Percentiles rank a stretch among this genome's conserved stretches.
phyloP scores from a whole-genome alignment of 305 asterid species.

The Coffea humblotiana region DNA sequence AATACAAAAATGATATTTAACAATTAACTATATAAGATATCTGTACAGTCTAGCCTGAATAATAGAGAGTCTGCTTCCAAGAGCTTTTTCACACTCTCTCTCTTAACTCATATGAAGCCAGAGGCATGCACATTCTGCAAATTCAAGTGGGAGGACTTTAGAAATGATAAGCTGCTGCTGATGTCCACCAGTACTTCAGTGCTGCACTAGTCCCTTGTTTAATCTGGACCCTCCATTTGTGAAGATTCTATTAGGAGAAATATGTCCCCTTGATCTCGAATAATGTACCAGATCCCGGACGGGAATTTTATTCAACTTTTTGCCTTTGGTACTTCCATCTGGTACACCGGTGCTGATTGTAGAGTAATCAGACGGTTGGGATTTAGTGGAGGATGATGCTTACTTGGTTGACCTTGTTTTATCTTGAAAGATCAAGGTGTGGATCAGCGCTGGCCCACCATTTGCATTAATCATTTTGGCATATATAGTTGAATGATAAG shows the following conservation, averaged over 20 bases:
- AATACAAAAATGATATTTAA: not conserved
- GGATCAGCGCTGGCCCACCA: constrained; percentile 10
- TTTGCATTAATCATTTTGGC: not conserved
- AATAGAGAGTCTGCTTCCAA: constrained; percentile 17
- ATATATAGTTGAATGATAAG: not conserved
- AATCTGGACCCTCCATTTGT: constrained; percentile 29
- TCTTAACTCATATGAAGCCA: constrained; percentile 24
- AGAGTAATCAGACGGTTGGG: constrained; percentile 13
- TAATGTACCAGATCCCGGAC: not conserved
- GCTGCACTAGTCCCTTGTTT: constrained; percentile 14
- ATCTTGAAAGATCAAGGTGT: not conserved
- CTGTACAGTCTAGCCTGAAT: constrained; percentile 25
- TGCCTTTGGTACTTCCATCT: not conserved
- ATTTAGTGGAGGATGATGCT: constrained; percentile 19
- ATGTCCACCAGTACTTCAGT: constrained; percentile 13
- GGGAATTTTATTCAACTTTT: not conserved
- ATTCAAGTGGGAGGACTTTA: constrained; percentile 19
- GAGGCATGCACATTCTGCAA: constrained; percentile 43
- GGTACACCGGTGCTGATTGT: not conserved
- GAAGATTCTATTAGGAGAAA: not conserved
- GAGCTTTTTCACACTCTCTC: constrained; percentile 22
- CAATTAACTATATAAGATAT: not conserved
- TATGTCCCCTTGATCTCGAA: not conserved
- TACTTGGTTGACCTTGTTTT: constrained; percentile 14
- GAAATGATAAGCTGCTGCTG: constrained; percentile 1